Evolutionary conservation across 1,139 yeast species (phyloP).

Genomic region (Suhomyces anneliseae): DNA sequence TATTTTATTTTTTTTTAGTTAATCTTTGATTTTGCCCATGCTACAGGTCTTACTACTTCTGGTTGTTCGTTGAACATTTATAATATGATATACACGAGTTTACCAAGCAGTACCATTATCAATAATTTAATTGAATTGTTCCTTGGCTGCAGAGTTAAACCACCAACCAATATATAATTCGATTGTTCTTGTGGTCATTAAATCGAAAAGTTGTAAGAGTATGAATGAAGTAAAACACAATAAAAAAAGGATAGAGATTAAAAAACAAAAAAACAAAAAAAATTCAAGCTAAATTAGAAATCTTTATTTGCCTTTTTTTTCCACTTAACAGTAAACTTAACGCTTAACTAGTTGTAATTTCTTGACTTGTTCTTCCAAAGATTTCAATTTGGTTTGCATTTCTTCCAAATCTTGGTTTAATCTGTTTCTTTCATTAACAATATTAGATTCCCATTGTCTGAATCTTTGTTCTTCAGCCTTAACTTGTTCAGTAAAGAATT

Average conservation of each 20-base stretch:
- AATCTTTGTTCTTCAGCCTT: constrained; percentile 96
- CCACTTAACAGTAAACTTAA: constrained; percentile 10
- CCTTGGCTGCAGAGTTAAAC: neutral
- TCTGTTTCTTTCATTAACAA: constrained; percentile 91
- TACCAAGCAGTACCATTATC: neutral
- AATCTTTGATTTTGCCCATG: too few species aligned
- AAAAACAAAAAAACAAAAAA: too few species aligned
- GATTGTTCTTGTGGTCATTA: too few species aligned
- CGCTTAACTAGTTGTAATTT: constrained; percentile 56
- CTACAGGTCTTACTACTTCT: too few species aligned
- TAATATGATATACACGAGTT: neutral
- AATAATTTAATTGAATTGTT: neutral
- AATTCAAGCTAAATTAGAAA: too few species aligned
- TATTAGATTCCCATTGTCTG: constrained; percentile 97
- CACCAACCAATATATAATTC: too few species aligned
- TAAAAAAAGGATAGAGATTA: too few species aligned
- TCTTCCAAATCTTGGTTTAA: constrained; percentile 92
- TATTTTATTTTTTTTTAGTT: too few species aligned
- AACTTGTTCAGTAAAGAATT: constrained; percentile 96
- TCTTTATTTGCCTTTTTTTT: too few species aligned
- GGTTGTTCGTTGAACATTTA: neutral
- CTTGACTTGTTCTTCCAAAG: constrained; percentile 72
- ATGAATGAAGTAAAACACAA: too few species aligned
- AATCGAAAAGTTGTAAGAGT: too few species aligned
- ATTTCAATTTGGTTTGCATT: constrained; percentile 71